Evolutionary conservation across 345 rosid genomes (phyloP), one percentile per base, ranked within the genome.

Genomic region (Citrus cavaleriei): DNA sequence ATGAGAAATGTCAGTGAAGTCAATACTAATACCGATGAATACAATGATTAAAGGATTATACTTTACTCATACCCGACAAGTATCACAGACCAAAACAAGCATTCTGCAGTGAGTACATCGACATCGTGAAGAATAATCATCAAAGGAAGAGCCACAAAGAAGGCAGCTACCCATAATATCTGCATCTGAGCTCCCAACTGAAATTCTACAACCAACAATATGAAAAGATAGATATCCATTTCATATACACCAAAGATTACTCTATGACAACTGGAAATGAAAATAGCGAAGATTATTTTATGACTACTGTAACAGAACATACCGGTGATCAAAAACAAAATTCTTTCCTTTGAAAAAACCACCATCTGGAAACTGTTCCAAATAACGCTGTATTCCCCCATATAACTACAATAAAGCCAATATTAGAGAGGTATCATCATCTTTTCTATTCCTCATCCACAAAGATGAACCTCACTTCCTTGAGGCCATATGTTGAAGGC

Each of bases 311-410:
- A 40, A 80, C 54, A 55, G n/a, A 68, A 70, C 86, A 77, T 90
- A 94, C 99, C 97, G 89, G 83, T 90, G 97, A 84, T 94, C 97
- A 80, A 96, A 96, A 78, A 96, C 99, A 79, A 96, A 96, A 81
- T 90, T 94, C 87, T 96, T 96, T 79, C 99, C 99, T 86, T 87
- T 89, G 82, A 92, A 96, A 81, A 87, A 93, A 37, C 98, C 98
- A 68, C 99, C 95, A 88, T 85, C 89, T 7, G 98, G 98, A 79
- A 86, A 94, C 79, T 94, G 93, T 85, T 93, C 99, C 84, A 94
- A 88, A 84, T 96, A 96, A 70, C 97, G 90, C 75, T 91, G 97
- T 82, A 96, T 91, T 73, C 99, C 99, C 82, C 99, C 99, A 86
- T 72, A 92, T 79, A 96, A 88, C 98, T 96, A 89, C 91, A 81